A percentile compares a stretch with the other conserved stretches of the same genome.
Evolutionary conservation across 768 basidiomycete genomes (phyloP).

Genomic region (Boletellus ananiceps): DNA sequence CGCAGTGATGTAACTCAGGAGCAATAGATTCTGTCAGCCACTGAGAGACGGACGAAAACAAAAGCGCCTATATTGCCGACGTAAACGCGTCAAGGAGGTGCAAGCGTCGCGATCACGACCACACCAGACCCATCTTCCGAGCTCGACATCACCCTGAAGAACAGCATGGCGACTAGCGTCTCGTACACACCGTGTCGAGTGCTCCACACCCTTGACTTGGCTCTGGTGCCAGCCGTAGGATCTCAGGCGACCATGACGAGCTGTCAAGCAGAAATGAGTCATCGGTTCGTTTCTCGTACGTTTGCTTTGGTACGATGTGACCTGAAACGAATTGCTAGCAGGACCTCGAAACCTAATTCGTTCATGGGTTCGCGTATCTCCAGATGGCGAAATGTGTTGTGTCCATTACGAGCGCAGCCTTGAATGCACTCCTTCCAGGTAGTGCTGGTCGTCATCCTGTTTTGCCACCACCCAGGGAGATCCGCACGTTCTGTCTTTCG

Average conservation of each 20-base stretch:
- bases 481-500: conserved; percentile 9
- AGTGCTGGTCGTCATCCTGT: background rate
- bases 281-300: background rate
- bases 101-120: background rate
- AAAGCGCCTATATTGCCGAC: conserved; percentile 19
- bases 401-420: background rate
- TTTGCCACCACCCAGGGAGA: background rate
- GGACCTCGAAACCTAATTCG: background rate
- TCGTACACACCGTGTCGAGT: background rate
- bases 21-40: conserved; percentile 4
- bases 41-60: conserved; percentile 1
- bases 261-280: background rate
- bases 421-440: background rate
- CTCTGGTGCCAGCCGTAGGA: background rate
- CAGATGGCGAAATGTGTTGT: too few relatives aligned
- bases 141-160: background rate
- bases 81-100: conserved; percentile 13
- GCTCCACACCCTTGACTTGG: background rate
- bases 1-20: conserved; percentile 13
- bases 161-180: background rate
- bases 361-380: background rate
- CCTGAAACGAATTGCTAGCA: background rate
- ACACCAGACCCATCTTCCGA: background rate
- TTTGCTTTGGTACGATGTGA: background rate
- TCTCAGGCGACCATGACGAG: background rate